phyloP scores from a whole-genome alignment of 306 rosid species.

The Rosa rugosa region DNA sequence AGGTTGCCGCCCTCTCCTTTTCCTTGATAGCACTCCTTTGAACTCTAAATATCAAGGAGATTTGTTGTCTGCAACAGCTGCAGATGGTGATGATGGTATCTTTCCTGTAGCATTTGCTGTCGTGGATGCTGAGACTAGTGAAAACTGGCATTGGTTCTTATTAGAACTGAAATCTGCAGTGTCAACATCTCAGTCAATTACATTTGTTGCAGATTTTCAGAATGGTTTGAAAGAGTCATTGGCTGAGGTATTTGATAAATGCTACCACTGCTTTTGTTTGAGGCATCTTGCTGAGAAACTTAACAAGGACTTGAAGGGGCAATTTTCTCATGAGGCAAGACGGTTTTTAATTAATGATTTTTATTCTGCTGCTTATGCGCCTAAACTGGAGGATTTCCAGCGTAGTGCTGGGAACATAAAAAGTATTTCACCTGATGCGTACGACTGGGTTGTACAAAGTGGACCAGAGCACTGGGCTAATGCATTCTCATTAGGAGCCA shows the following conservation, averaged over 20 bases:
- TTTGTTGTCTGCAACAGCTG: slow-evolving; percentile 74
- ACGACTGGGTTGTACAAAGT: slow-evolving; percentile 78
- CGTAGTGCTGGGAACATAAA: slow-evolving; percentile 66
- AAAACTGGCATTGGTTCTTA: slow-evolving; percentile 93
- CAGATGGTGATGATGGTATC: slow-evolving; percentile 81
- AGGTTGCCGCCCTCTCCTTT: slow-evolving; percentile 92
- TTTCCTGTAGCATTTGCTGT: slow-evolving; percentile 91
- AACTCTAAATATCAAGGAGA: slow-evolving; percentile 93
- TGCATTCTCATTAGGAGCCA: slow-evolving; percentile 74
- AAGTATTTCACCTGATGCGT: slow-evolving; percentile 92
- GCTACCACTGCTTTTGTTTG: slow-evolving; percentile 77
- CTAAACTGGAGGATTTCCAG: slow-evolving; percentile 67
- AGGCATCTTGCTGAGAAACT: slow-evolving; percentile 89
- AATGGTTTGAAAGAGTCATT: slow-evolving; percentile 66
- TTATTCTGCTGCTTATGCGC: slow-evolving; percentile 80
- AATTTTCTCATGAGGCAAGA: slow-evolving; percentile 96
- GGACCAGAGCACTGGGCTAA: slow-evolving; percentile 92
- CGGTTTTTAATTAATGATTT: slow-evolving; percentile 88
- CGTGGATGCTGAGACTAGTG: slow-evolving; percentile 82
- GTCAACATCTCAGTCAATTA: slow-evolving; percentile 56
- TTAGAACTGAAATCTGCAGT: slow-evolving; percentile 64
- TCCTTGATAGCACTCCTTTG: slow-evolving; percentile 74
- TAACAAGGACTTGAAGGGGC: slow-evolving; percentile 90
- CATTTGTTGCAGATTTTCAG: slow-evolving; percentile 82
- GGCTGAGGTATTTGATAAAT: slow-evolving; percentile 68